phyloP scores from a whole-genome alignment of 2,329 filamentous ascomycete genomes.

The Scortechinia acanthostroma region DNA sequence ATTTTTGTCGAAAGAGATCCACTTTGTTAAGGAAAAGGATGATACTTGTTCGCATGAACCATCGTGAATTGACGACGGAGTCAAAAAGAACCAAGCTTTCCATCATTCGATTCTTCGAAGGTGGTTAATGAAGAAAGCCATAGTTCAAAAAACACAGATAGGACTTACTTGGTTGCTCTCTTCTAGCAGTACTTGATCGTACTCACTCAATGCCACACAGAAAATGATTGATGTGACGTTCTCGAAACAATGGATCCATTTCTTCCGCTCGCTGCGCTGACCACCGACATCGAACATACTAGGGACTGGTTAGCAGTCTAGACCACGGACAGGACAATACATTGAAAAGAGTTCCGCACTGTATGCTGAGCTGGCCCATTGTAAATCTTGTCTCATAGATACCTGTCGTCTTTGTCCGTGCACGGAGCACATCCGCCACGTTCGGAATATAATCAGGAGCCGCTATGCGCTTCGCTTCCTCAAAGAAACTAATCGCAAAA shows the following conservation, averaged over 20 bases:
- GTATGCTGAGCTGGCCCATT: slow-evolving; percentile 97
- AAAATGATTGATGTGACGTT: slow-evolving; percentile 99
- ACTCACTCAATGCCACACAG: slow-evolving; percentile 94
- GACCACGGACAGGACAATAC: no score
- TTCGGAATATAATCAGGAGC: slow-evolving; percentile 79
- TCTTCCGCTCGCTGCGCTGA: slow-evolving; percentile 94
- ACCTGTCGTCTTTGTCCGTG: slow-evolving; percentile 94
- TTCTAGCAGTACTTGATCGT: slow-evolving; percentile 92
- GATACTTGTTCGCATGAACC: slow-evolving; percentile 98
- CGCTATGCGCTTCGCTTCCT: slow-evolving; percentile 81
- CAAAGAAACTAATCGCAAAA: slow-evolving; percentile 70
- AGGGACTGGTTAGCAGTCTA: slow-evolving; percentile 5
- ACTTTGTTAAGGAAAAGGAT: slow-evolving; percentile 99
- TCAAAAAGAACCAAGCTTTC: slow-evolving; percentile 93
- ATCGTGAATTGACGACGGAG: slow-evolving; percentile 95
- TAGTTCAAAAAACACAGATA: background rate
- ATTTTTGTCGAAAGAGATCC: slow-evolving; percentile 93
- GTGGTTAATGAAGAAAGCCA: background rate
- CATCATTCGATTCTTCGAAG: slow-evolving; percentile 96
- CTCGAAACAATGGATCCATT: slow-evolving; percentile 99
- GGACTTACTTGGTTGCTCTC: slow-evolving; percentile 84
- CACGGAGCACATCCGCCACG: slow-evolving; percentile 90
- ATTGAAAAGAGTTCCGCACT: slow-evolving; percentile 62
- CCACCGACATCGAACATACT: slow-evolving; percentile 99
- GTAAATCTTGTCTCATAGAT: slow-evolving; percentile 98